Evolutionary conservation across 805 yeast genomes (phyloP).

Genomic region (Candida succiphila): DNA sequence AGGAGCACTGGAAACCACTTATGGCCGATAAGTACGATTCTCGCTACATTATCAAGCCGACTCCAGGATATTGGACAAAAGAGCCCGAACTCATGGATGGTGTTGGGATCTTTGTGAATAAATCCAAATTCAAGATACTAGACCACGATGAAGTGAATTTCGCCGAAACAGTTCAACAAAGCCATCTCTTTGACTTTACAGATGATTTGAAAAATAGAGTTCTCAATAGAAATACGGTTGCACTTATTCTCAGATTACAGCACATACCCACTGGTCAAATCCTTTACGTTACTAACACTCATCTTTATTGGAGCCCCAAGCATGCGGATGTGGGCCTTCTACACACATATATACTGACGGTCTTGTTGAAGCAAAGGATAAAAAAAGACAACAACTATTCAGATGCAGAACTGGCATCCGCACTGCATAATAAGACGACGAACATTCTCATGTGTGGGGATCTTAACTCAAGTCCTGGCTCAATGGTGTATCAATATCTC

Average conservation of each 20-base stretch:
- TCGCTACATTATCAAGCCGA: conserved; percentile 36
- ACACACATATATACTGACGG: conserved; percentile 38
- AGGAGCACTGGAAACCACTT: conserved; percentile 16
- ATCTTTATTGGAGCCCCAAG: conserved; percentile 47
- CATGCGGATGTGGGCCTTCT: conserved; percentile 43
- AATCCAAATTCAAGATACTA: conserved; percentile 33
- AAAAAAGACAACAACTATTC: conserved; percentile 9
- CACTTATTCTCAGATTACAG: conserved; percentile 35
- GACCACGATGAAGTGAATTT: conserved; percentile 22
- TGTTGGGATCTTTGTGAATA: conserved; percentile 43
- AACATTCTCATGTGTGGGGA: conserved; percentile 45
- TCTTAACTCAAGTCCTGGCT: conserved; percentile 40
- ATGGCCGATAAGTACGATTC: conserved; percentile 30
- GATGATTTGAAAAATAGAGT: conserved; percentile 25
- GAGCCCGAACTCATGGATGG: conserved; percentile 45
- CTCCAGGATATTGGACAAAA: conserved; percentile 43
- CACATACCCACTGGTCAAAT: conserved; percentile 30
- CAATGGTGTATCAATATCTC: conserved; percentile 36
- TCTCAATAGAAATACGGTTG: conserved; percentile 45
- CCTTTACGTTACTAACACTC: conserved; percentile 47
- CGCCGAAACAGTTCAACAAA: conserved; percentile 17
- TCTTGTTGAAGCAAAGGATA: conserved; percentile 18
- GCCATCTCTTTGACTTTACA: conserved; percentile 21
- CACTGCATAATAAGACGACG: conserved; percentile 14
- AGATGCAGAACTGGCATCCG: conserved; percentile 5